Conservation (phyloP, 2,329 filamentous ascomycete species). For the Aspergillus sp. region DNA sequence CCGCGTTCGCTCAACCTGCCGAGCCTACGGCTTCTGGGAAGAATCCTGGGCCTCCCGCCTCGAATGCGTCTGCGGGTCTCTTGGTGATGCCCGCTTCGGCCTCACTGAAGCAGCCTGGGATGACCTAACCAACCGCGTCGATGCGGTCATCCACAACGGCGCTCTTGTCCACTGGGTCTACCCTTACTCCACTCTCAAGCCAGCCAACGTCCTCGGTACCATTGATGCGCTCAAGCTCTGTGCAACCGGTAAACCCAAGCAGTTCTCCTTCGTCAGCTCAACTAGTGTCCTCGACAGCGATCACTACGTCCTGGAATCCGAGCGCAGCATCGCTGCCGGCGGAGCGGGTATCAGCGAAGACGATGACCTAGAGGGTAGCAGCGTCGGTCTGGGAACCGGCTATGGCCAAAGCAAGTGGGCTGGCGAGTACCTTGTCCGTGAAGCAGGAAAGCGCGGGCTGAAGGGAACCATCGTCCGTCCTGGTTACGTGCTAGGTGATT, state of each 20-base stretch:
- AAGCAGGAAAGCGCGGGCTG: slow-evolving; percentile 76
- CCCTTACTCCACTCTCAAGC: slow-evolving; percentile 69
- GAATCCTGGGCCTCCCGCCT: slow-evolving; percentile 63
- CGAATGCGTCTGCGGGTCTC: slow-evolving; percentile 69
- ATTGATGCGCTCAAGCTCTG: slow-evolving; percentile 75
- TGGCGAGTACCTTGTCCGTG: slow-evolving; percentile 68
- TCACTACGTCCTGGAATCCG: slow-evolving; percentile 74
- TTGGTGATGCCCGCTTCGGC: slow-evolving; percentile 71
- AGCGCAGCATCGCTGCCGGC: slow-evolving; percentile 60
- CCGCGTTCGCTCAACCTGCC: slow-evolving; percentile 66
- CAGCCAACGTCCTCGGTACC: slow-evolving; percentile 78
- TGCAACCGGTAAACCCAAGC: slow-evolving; percentile 73
- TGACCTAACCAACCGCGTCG: slow-evolving; percentile 62
- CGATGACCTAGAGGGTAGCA: slow-evolving; percentile 76
- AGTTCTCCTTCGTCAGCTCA: slow-evolving; percentile 77
- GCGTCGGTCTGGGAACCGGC: slow-evolving; percentile 74
- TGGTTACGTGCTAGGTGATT: slow-evolving; percentile 80
- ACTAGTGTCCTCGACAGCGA: slow-evolving; percentile 81
- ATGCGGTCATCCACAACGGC: slow-evolving; percentile 80
- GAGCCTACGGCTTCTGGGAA: slow-evolving; percentile 78
- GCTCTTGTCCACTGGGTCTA: slow-evolving; percentile 78
- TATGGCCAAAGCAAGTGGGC: slow-evolving; percentile 94
- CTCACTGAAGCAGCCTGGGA: slow-evolving; percentile 68
- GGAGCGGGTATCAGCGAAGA: slow-evolving; percentile 68
- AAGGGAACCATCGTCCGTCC: slow-evolving; percentile 74